Conservation (phyloP, 164 flowering plant species). For the Warburgia ugandensis region DNA sequence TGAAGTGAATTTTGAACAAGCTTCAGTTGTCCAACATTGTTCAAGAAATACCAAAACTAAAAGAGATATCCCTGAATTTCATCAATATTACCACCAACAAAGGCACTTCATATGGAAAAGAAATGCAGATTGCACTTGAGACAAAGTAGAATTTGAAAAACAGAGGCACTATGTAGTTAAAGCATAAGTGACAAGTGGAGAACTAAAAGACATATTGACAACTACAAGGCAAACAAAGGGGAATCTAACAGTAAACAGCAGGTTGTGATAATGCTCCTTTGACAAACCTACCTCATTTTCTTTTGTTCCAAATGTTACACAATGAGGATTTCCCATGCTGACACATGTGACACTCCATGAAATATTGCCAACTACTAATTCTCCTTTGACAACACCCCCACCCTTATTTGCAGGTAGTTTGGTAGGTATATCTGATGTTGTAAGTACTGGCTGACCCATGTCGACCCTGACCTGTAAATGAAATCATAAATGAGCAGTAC, state of each 20-base stretch:
- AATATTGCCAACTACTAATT: conserved; percentile 54
- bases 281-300: conserved; percentile 41
- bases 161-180: background rate
- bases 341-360: conserved; percentile 94
- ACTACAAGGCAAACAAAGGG: no score
- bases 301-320: conserved; percentile 67
- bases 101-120: no score
- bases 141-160: background rate
- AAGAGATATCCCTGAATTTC: no score
- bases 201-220: background rate
- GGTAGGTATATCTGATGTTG: conserved; percentile 73
- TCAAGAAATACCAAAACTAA: no score
- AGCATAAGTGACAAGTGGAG: background rate
- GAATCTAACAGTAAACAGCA: background rate
- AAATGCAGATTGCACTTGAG: no score
- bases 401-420: conserved; percentile 49
- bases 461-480: conserved; percentile 79
- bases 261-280: no score
- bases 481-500: background rate
- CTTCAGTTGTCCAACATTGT: no score
- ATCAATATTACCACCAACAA: no score
- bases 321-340: conserved; percentile 99
- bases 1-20: no score
- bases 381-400: conserved; percentile 58
- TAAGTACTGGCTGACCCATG: conserved; percentile 91